These are phyloP conservation scores for Austroboletus niveus DNA, from an alignment of 1,284 basidiomycete species.

Conservation along the genomic window DNA sequence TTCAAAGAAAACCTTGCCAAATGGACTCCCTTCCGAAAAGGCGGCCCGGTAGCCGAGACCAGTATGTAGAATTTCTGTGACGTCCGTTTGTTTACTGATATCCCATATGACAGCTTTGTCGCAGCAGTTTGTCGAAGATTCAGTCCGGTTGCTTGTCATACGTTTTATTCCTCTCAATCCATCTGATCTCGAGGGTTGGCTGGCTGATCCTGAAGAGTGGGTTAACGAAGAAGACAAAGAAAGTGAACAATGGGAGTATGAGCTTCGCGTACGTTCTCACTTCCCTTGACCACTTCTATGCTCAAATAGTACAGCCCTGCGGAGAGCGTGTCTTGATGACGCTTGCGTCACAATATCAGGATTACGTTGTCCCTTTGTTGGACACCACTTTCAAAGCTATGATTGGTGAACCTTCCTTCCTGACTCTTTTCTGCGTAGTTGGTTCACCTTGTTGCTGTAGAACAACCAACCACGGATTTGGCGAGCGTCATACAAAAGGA, in stretches of 20 bases:
- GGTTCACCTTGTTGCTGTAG: constrained; percentile 33
- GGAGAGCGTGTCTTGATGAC: constrained; percentile 85
- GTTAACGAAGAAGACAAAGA: constrained; percentile 82
- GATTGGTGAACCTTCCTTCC: constrained; percentile 42
- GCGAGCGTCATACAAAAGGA: constrained; percentile 75
- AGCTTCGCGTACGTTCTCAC: constrained; percentile 61
- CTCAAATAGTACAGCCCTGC: constrained; percentile 62
- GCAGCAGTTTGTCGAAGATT: constrained; percentile 72
- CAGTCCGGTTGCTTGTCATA: constrained; percentile 75
- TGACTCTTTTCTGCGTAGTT: not conserved
- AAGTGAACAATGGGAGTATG: constrained; percentile 85
- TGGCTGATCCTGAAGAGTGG: constrained; percentile 89
- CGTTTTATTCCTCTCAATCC: constrained; percentile 82
- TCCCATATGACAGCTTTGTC: constrained; percentile 55
- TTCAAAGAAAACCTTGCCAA: constrained; percentile 82
- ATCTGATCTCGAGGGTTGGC: constrained; percentile 75
- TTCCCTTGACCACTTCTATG: constrained; percentile 3
- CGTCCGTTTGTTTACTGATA: constrained; percentile 15
- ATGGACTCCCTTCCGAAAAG: constrained; percentile 64
- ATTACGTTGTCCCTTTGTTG: constrained; percentile 74
- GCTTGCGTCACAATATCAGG: constrained; percentile 70
- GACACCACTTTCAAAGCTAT: constrained; percentile 53
- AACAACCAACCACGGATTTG: constrained; percentile 55
- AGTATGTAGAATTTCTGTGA: constrained; percentile 39
- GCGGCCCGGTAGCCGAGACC: constrained; percentile 56